Evolutionary conservation across 2,329 filamentous ascomycete genomes (phyloP), one percentile per base, ranked within the genome.

Genomic region (Curvularia spicifera): DNA sequence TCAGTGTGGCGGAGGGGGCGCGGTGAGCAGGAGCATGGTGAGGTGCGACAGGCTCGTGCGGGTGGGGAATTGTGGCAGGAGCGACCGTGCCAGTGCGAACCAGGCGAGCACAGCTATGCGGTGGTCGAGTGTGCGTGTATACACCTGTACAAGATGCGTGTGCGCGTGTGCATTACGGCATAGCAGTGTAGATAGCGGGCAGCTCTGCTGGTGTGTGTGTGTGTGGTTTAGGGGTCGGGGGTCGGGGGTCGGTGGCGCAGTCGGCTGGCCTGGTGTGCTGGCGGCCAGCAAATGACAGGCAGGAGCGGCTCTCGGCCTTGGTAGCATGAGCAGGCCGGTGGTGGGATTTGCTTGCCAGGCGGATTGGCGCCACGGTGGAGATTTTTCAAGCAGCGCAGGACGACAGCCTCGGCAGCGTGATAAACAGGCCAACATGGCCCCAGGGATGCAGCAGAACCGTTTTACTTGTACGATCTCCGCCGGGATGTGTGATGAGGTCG

Each of bases 331-430:
- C 44, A 13, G 7, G 44, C 28, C 6, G 44, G 15, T 8, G 28
- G 44, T 20, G 18, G 51, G 13, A n/a, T 37, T 37, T 37, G 10
- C 33, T n/a, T 37, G 15, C 15, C 33, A n/a, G 4, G 33, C 33
- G 33, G 15, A 37, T 54, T 55, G 33, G 56, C 51, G 51, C 51
- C 33, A 35, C 15, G 43, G 56, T 58, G 46, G 56, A 58, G 39
- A 54, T 58, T 58, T 50, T 31, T 31, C 8, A 31, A 31, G 18
- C 31, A 29, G 3, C 3, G 26, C 45, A 31, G 20, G 55, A 57
- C 51, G 22, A 28, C 44, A 39, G 54, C 49, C 54, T 57, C 28
- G 54, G 54, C 54, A 39, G 54, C 43, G 40, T 53, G 54, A 43
- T 24, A n/a, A 22, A 53, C 50, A 48, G 29, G 49, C 26, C 49